These are phyloP conservation scores for Fusarium sulawesiense DNA, from an alignment of 2,329 filamentous ascomycete species.

Conservation along the genomic window DNA sequence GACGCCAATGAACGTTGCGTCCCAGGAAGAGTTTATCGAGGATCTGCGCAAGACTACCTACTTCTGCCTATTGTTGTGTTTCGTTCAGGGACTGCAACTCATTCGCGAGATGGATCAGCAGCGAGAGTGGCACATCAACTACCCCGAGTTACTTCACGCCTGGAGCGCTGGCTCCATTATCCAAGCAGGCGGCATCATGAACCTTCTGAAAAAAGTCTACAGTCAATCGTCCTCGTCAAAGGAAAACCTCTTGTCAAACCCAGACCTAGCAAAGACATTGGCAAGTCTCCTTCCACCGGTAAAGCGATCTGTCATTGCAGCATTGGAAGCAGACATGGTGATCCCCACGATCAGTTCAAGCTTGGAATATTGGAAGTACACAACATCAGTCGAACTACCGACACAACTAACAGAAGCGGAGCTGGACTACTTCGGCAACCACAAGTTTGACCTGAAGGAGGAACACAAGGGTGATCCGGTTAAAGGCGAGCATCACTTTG, in stretches of 20 bases:
- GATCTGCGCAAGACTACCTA: not conserved
- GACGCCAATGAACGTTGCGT: not conserved
- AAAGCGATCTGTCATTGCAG: not conserved
- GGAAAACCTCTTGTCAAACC: not conserved
- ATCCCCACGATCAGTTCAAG: not conserved
- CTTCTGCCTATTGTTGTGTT: not conserved
- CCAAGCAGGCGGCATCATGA: not conserved
- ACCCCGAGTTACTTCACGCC: not conserved
- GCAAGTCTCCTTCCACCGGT: not conserved
- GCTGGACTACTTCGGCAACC: not conserved
- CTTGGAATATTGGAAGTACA: slow-evolving; percentile 6
- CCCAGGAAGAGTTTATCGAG: not conserved
- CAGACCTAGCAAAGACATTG: fast-evolving
- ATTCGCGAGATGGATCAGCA: slow-evolving; percentile 4
- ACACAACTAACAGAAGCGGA: not conserved
- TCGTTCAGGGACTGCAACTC: not conserved
- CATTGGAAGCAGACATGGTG: not conserved
- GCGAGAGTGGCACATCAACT: not conserved
- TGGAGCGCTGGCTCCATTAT: slow-evolving; percentile 4
- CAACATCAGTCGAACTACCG: not conserved
- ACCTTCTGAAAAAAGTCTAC: not conserved
- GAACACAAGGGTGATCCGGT: not conserved
- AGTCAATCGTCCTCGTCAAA: not conserved
- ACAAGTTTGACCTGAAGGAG: not conserved
- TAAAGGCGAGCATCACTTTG: not conserved